Evolutionary conservation across 805 yeast genomes (phyloP), one percentile per base, ranked within the genome.

Genomic region (Brettanomyces naardenensis): DNA sequence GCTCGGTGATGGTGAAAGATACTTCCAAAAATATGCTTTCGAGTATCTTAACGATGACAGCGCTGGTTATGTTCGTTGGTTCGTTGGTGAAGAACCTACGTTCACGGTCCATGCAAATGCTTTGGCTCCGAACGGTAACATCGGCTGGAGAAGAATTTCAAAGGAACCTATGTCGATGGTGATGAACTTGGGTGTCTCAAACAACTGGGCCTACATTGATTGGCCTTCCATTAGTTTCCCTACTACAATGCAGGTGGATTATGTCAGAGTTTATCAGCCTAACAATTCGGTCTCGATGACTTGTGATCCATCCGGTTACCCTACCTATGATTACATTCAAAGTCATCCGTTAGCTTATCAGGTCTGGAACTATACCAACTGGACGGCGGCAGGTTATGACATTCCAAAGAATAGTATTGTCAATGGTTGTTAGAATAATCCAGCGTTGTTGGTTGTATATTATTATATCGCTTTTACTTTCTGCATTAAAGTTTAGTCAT

Each of bases 141-240:
- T 90, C 46, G 92, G 76, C 29, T 77, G 82, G 81, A 77, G 97
- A 60, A 62, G 73, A 46, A 73, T 90, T 21, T 69, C 92, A 18
- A 80, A 82, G 56, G 98, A 90, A 56, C 97, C 97, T 46, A 88
- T 90, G 97, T 72, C 95, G 2, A 71, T 90, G 43, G 63, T 90
- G 46, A 53, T 90, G 68, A 90, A 90, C 59, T 62, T 90, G 63
- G 98, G 95, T 68, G 65, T 90, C 37, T 89, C 97, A 13, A 82
- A 80, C 52, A 82, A 78, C 43, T 90, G 97, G 97, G 85, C 92
- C 6, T 86, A 84, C 59, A 90, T 90, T 44, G 90, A 88, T 62
- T 90, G 96, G 96, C 75, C 78, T 31, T 66, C 78, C 4, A 65
- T 88, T 42, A 62, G 62, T 33, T 90, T 90, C 73, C 98, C 98